phyloP scores from a whole-genome alignment of 2,329 filamentous ascomycete genomes.

The Ophiostoma populinum region DNA sequence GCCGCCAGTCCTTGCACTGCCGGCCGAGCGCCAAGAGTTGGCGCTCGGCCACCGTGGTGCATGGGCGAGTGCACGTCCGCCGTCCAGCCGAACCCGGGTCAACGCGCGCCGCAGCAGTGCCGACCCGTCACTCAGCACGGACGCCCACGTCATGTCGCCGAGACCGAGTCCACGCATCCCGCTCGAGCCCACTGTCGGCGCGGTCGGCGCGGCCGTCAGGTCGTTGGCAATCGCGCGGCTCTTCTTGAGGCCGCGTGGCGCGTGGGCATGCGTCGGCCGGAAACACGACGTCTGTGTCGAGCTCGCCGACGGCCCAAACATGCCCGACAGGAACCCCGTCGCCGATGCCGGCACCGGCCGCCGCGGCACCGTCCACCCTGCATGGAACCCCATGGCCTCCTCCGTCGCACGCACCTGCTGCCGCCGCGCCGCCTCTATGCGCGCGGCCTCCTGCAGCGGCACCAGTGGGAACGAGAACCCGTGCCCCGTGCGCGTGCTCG shows the following conservation, averaged over 20 bases:
- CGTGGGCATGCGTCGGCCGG: no score
- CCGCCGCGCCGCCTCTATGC: slow-evolving; percentile 12
- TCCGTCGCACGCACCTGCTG: not conserved
- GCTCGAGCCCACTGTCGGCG: not conserved
- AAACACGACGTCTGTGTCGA: slow-evolving; percentile 2
- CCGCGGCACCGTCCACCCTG: not conserved
- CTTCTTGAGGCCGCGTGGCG: slow-evolving; percentile 2
- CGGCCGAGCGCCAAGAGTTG: no score
- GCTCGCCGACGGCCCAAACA: not conserved
- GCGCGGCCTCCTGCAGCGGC: slow-evolving; percentile 16
- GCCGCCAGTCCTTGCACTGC: not conserved
- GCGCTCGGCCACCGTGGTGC: no score
- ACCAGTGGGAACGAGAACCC: slow-evolving; percentile 18
- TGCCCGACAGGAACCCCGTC: not conserved
- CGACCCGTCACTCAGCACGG: not conserved
- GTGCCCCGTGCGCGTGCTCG: slow-evolving; percentile 10
- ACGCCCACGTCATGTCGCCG: slow-evolving; percentile 3
- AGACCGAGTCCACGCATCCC: not conserved
- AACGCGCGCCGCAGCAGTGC: slow-evolving; percentile 3
- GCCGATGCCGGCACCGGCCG: not conserved
- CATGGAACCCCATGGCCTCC: not conserved
- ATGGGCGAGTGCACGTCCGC: no score
- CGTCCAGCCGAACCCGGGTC: slow-evolving; percentile 6
- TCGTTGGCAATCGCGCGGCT: slow-evolving; percentile 1
- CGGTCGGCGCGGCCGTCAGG: not conserved